These are phyloP conservation scores for Eremochloa ophiuroides DNA, from an alignment of 176 grass and related monocot species.

Conservation along the genomic window DNA sequence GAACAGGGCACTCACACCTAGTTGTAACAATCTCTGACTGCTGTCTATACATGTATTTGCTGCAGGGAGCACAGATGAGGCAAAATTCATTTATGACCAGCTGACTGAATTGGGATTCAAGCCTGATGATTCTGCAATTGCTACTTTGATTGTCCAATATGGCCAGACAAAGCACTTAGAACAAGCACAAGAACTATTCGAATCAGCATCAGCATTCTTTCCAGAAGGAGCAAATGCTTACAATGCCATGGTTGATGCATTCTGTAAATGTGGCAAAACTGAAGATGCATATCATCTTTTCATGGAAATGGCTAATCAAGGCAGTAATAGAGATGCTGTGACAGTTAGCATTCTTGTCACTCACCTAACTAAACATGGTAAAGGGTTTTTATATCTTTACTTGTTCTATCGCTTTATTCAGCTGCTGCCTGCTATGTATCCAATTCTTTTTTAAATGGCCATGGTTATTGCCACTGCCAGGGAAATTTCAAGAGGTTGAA, in stretches of 20 bases:
- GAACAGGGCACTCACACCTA: constrained; percentile 12
- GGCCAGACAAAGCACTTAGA: constrained; percentile 55
- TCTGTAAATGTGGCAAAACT: constrained; percentile 61
- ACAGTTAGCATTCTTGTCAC: constrained; percentile 85
- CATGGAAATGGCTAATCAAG: constrained; percentile 39
- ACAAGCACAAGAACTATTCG: constrained; percentile 53
- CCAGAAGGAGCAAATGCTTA: constrained; percentile 35
- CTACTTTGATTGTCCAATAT: constrained; percentile 78
- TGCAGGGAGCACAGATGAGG: constrained; percentile 55
- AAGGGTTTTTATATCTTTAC: not conserved
- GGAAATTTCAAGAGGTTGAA: constrained; percentile 73
- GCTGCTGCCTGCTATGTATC: not conserved
- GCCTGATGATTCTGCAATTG: constrained; percentile 55
- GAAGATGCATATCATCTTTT: constrained; percentile 57
- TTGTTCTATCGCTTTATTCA: not conserved
- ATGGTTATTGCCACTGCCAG: constrained; percentile 40
- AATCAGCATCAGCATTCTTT: constrained; percentile 27
- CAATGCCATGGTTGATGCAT: constrained; percentile 73
- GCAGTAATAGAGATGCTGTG: constrained; percentile 50
- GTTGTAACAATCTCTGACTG: constrained; percentile 2
- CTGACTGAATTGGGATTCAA: constrained; percentile 50
- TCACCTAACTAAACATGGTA: constrained; percentile 71
- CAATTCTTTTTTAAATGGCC: not conserved
- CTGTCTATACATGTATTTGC: constrained; percentile 38
- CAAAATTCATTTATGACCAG: constrained; percentile 53